Evolutionary conservation across 2,329 filamentous ascomycete genomes (phyloP), one percentile per base, ranked within the genome.

Genomic region (Ophiostoma triangulosporum): DNA sequence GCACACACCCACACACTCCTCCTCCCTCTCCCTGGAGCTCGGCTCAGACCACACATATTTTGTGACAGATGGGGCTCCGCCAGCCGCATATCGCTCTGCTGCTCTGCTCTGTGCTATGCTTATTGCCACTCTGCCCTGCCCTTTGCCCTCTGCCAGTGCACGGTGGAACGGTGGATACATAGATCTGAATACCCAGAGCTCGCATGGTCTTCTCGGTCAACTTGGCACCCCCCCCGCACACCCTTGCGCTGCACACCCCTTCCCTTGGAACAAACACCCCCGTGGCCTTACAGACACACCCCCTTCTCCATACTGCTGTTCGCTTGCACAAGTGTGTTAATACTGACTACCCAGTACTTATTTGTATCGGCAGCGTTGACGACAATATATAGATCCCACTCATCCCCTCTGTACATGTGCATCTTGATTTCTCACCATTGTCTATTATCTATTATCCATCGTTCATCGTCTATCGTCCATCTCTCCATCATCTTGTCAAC

Each of bases 1-100:
- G 35, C 14, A 17, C 15, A 17, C n/a, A 36, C 35, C 15, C 14
- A 17, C 22, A 26, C 22, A 6, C 2, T 38, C 6, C n/a, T 38
- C 15, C 3, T 20, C 6, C 6, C 17, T 40, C 43, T 46, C 24
- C 26, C 43, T 46, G 43, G 43, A 26, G 43, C 43, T 26, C 43
- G 43, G 43, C 24, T 46, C 24, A 11, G 15, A 11, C 15, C 43
- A 75, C 73, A 67, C 66, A 67, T 67, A 74, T 73, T 74, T 73
- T 75, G 72, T 75, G 72, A 76, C 72, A 75, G 69, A 68, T 72
- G 67, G 50, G n/a, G 52, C 66, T 68, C 64, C 65, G 57, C 64
- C 69, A 66, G 68, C 64, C 45, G 57, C 55, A 54, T 66, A 67
- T 68, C 62, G 65, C 63, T 7, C 15, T 26, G 6, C 20, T 22